Base-by-base conservation (phyloP, 306 rosid species). In the Oemleria cerasiformis region DNA sequence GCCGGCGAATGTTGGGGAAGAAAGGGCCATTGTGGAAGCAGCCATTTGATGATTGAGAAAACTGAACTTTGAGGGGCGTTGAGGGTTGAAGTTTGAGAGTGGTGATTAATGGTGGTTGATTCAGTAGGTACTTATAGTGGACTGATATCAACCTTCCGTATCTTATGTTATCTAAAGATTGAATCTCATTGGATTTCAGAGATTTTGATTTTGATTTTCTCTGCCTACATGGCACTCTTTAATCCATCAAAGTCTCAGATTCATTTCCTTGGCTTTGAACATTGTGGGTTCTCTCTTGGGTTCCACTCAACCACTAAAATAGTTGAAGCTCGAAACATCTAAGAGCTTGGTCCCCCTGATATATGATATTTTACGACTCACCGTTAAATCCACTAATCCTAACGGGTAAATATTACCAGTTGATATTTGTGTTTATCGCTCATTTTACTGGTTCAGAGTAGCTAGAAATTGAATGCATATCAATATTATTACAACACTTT, bases 21-120 rank as follows among this genome's bases (percentile, higher is more conserved):
- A 90, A 25, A 88, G 92, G 50, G 96, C 92, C 96, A 90, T 92
- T 25, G 98, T 74, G 3, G 97, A 85, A 17, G 96, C 82, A 9
- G 96, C 95, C 98, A 92, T 92, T 44, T 77, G 42, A 4, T 30
- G 63, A 58, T 13, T 13, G 42, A 30, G 6, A 58, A 19, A 34
- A 34, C 5, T 14, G 41, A 58, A 21, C 41, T 25, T 58, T 30
- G 19, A 15, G 14, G 14, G 3, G 54, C 8, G 2, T 58, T 34
- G 63, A 58, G 14, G 12, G 63, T 58, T 58, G 41, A 58, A 58
- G 41, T 25, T 30, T 58, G 63, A 58, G 41, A 58, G 63, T 58
- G n/a, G 20, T 30, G 49, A 47, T 17, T 34, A 47, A 51, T 41
- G 64, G 41, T 70, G 34, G 49, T 30, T 14, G 23, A 34, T 58